phyloP scores from a whole-genome alignment of 352 stramenopile genomes.

The Thalassiosira hispida region DNA sequence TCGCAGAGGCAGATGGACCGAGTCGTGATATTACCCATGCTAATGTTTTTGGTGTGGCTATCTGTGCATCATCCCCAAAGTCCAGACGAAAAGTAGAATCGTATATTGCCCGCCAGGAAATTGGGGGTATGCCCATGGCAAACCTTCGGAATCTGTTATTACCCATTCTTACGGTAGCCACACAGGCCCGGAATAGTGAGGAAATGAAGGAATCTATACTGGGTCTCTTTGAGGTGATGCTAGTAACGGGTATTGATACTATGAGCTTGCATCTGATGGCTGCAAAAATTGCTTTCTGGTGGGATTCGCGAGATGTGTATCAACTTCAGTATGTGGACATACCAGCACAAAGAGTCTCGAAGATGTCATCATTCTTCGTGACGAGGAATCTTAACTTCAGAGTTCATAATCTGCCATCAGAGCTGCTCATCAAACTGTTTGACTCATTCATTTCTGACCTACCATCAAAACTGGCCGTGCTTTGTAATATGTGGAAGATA shows the following conservation, averaged over 20 bases:
- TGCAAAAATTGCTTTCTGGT: constrained; percentile 52
- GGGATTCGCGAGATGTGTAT: constrained; percentile 32
- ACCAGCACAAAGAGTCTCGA: constrained; percentile 27
- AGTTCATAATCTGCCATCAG: constrained; percentile 19
- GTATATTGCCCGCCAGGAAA: constrained; percentile 38
- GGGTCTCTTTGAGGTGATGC: constrained; percentile 48
- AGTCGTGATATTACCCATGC: constrained; percentile 19
- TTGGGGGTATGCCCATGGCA: neutral
- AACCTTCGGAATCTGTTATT: constrained; percentile 15
- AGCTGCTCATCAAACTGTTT: constrained; percentile 26
- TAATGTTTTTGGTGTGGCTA: constrained; percentile 42
- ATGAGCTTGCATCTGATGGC: constrained; percentile 48
- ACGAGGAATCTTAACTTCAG: constrained; percentile 39
- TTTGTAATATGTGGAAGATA: constrained; percentile 46
- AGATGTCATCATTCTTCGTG: constrained; percentile 46
- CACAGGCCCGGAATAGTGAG: constrained; percentile 21
- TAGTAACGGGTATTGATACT: constrained; percentile 48
- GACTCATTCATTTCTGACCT: constrained; percentile 40
- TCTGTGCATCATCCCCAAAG: constrained; percentile 27
- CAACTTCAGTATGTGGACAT: constrained; percentile 23
- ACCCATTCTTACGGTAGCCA: constrained; percentile 26
- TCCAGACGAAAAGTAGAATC: constrained; percentile 40
- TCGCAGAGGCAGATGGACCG: constrained; percentile 11
- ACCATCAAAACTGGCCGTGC: constrained; percentile 39
- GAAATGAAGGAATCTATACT: constrained; percentile 52